Percentiles rank a stretch among this genome's conserved stretches.
These are phyloP conservation scores for Leccinum fibrillosum DNA, from an alignment of 768 basidiomycete genomes.

Conservation along the genomic window DNA sequence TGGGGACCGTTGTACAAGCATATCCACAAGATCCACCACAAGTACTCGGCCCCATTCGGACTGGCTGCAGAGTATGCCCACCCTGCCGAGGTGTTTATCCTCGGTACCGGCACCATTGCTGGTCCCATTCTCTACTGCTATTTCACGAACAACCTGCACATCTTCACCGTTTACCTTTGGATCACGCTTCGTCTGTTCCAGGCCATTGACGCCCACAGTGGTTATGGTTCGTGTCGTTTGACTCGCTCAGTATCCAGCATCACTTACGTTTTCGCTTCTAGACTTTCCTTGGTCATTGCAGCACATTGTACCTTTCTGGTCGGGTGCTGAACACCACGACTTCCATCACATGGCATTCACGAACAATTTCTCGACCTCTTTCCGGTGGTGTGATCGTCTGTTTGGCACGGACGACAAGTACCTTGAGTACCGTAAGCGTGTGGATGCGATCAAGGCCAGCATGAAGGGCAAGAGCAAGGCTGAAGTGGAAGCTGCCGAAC, in stretches of 20 bases:
- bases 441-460: constrained; percentile 57
- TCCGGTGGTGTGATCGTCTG: constrained; percentile 89
- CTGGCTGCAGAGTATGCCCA: constrained; percentile 98
- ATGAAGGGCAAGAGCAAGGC: constrained; percentile 53
- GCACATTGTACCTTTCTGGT: constrained; percentile 93
- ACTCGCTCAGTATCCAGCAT: neutral
- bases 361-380: constrained; percentile 91
- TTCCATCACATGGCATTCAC: constrained; percentile 98
- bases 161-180: constrained; percentile 92
- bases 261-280: constrained; percentile 19
- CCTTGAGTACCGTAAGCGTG: constrained; percentile 67
- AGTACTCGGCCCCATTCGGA: constrained; percentile 95
- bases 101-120: constrained; percentile 86
- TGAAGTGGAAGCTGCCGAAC: constrained; percentile 54
- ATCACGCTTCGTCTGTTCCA: constrained; percentile 93
- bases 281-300: constrained; percentile 98
- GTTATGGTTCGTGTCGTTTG: constrained; percentile 66
- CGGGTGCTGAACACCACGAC: constrained; percentile 95
- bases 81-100: constrained; percentile 92
- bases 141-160: constrained; percentile 73
- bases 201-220: constrained; percentile 95
- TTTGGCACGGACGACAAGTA: constrained; percentile 93
- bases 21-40: constrained; percentile 97
- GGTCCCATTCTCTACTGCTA: constrained; percentile 87
- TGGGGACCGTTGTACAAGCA: constrained; percentile 81